Conservation (phyloP, 2,329 filamentous ascomycete genomes). For the Diaporthe sp. region DNA sequence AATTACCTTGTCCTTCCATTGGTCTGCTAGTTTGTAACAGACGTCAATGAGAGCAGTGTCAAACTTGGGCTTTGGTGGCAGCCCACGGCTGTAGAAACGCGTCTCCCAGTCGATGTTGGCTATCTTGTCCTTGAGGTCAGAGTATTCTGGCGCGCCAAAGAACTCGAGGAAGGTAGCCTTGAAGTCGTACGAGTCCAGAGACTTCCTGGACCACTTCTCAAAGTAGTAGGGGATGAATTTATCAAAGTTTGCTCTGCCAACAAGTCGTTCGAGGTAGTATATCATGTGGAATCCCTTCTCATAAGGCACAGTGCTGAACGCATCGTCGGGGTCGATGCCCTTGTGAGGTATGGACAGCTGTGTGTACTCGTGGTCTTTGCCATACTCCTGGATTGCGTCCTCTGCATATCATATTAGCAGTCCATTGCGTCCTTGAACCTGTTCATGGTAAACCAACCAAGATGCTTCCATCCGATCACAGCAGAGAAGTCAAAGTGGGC, state of each 20-base stretch:
- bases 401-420: constrained; percentile 51
- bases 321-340: constrained; percentile 93
- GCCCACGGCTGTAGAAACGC: constrained; percentile 88
- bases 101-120: constrained; percentile 86
- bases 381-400: constrained; percentile 82
- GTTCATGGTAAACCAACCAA: constrained; percentile 57
- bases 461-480: constrained; percentile 94
- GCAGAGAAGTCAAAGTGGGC: constrained; percentile 91
- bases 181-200: constrained; percentile 94
- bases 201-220: constrained; percentile 83
- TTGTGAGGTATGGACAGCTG: constrained; percentile 89
- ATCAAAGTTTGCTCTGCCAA: constrained; percentile 90
- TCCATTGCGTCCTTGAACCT: constrained; percentile 29
- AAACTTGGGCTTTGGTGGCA: constrained; percentile 90
- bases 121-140: constrained; percentile 71
- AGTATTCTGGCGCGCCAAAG: constrained; percentile 75
- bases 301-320: constrained; percentile 92
- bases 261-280: constrained; percentile 86
- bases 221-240: constrained; percentile 98
- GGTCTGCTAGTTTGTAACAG: constrained; percentile 83
- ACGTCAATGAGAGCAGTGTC: constrained; percentile 88
- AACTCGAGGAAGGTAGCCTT: constrained; percentile 88
- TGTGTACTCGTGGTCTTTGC: constrained; percentile 89
- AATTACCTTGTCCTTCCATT: constrained; percentile 76
- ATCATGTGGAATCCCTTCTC: constrained; percentile 97